Evolutionary conservation across 352 stramenopile species (phyloP).

Genomic region (Phytopythium ostracodes): DNA sequence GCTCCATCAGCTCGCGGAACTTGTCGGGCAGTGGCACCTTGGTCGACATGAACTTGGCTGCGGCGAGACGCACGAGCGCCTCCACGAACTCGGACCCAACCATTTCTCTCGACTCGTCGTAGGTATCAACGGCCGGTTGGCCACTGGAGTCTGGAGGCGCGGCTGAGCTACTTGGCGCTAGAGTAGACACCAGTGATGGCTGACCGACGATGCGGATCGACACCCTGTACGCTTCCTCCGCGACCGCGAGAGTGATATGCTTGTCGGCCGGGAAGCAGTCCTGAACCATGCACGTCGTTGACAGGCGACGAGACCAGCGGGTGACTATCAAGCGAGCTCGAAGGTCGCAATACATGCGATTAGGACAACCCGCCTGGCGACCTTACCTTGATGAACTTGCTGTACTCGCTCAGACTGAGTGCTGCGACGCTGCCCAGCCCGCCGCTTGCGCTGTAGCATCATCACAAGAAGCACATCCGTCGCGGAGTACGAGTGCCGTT

Average conservation of each 20-base stretch:
- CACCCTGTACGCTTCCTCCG: slow-evolving; percentile 43
- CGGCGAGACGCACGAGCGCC: slow-evolving; percentile 51
- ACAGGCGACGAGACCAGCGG: neutral
- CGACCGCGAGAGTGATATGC: slow-evolving; percentile 28
- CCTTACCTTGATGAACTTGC: slow-evolving; percentile 61
- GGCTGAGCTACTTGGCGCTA: neutral
- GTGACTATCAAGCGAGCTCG: neutral
- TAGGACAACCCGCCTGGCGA: neutral
- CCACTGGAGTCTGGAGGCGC: neutral
- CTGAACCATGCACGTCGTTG: slow-evolving; percentile 7
- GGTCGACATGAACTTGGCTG: slow-evolving; percentile 36
- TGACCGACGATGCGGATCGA: slow-evolving; percentile 11
- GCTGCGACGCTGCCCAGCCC: slow-evolving; percentile 59
- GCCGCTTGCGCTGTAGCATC: slow-evolving; percentile 41
- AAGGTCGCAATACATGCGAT: neutral
- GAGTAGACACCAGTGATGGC: neutral
- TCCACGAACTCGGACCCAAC: slow-evolving; percentile 62
- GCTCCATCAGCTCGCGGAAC: slow-evolving; percentile 66
- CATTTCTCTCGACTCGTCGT: slow-evolving; percentile 37
- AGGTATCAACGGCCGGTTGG: neutral
- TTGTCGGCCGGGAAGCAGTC: slow-evolving; percentile 54
- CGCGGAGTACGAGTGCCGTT: too few species aligned
- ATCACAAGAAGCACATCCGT: slow-evolving; percentile 1
- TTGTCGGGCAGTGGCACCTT: slow-evolving; percentile 43
- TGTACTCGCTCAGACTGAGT: slow-evolving; percentile 71